Evolutionary conservation across 768 basidiomycete species (phyloP).

Genomic region (Kwoniella pini): DNA sequence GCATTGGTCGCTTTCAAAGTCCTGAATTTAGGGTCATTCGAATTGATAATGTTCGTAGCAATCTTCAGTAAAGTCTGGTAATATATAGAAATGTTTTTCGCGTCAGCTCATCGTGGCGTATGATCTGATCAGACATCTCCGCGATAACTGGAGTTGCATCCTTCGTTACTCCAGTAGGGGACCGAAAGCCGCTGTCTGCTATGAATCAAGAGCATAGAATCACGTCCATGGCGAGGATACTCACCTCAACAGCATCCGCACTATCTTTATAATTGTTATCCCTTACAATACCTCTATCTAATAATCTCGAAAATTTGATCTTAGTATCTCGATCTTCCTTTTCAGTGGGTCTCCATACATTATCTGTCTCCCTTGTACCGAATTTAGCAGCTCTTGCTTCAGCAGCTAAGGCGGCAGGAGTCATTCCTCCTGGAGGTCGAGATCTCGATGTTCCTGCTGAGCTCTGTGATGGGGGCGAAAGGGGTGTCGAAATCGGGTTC

Average conservation of each 20-base stretch:
- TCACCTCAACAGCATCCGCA: slow-evolving; percentile 45
- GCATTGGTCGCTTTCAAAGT: slow-evolving; percentile 37
- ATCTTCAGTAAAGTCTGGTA: slow-evolving; percentile 48
- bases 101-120: slow-evolving; percentile 8
- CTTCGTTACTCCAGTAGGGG: no score
- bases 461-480: neutral
- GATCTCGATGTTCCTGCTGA: neutral
- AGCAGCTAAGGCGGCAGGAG: neutral
- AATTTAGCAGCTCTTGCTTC: neutral
- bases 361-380: neutral
- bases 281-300: slow-evolving; percentile 47
- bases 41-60: slow-evolving; percentile 34
- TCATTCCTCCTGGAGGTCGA: neutral
- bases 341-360: slow-evolving; percentile 21
- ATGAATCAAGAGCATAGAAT: no score
- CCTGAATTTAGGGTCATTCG: slow-evolving; percentile 40
- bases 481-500: no score
- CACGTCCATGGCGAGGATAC: neutral
- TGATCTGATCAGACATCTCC: no score
- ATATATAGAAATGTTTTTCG: neutral
- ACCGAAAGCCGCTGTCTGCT: no score
- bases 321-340: slow-evolving; percentile 38
- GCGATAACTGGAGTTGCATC: no score
- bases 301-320: slow-evolving; percentile 35
- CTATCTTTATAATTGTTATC: slow-evolving; percentile 44